Evolutionary conservation across 148 eudicot species (phyloP).

Genomic region (Camellia sinensis): DNA sequence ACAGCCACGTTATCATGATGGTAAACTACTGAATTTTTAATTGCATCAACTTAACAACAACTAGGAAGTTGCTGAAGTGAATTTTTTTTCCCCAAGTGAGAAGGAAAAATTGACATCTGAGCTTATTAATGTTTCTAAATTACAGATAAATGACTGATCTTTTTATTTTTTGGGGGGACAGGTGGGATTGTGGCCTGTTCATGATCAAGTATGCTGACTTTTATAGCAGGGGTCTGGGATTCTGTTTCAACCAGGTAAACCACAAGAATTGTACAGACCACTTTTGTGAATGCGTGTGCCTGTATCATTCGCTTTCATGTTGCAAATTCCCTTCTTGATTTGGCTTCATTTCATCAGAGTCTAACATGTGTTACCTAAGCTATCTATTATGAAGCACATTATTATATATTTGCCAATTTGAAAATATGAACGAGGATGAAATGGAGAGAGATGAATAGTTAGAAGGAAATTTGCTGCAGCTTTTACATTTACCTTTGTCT

Average conservation of each 20-base stretch:
- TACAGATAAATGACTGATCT: conserved; percentile 9
- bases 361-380: too few species aligned
- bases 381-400: neutral
- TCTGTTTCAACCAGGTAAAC: conserved; percentile 75
- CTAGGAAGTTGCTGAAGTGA: neutral
- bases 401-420: too few species aligned
- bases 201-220: conserved; percentile 95
- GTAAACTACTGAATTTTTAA: neutral
- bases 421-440: too few species aligned
- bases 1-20: neutral
- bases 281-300: neutral
- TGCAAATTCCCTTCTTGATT: neutral
- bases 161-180: conserved; percentile 26
- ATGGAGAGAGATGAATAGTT: neutral
- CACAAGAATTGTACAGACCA: neutral
- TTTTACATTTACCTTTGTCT: neutral
- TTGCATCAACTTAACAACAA: neutral
- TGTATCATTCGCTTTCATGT: neutral
- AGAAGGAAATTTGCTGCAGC: neutral
- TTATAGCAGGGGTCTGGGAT: conserved; percentile 86
- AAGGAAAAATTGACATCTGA: neutral
- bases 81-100: too few species aligned
- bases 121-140: neutral
- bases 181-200: conserved; percentile 94
- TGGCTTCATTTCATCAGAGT: neutral